Conservation (phyloP, 2,329 filamentous ascomycete species). For the Trichoderma sp. region DNA sequence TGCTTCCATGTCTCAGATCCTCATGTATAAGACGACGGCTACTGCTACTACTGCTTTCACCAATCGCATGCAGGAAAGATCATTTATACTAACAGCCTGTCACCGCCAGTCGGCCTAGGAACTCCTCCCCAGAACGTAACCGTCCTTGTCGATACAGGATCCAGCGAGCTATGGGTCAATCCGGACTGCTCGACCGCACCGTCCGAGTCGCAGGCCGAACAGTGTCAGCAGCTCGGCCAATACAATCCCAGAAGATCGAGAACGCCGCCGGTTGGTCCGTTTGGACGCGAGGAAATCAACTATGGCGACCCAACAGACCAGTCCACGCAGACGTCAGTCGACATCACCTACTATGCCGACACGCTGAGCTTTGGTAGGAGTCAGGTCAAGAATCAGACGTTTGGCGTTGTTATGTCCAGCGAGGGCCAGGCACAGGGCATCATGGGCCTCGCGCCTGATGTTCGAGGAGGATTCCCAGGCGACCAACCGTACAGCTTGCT, state of each 20-base stretch:
- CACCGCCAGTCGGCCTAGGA: slow-evolving; percentile 44
- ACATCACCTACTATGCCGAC: slow-evolving; percentile 49
- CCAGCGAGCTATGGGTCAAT: slow-evolving; percentile 58
- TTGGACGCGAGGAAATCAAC: slow-evolving; percentile 40
- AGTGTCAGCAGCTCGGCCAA: slow-evolving; percentile 45
- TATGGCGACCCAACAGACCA: slow-evolving; percentile 43
- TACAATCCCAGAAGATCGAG: slow-evolving; percentile 47
- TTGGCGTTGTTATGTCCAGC: slow-evolving; percentile 49
- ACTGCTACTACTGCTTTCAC: not conserved
- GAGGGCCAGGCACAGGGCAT: slow-evolving; percentile 54
- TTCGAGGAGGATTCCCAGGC: slow-evolving; percentile 40
- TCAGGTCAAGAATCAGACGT: slow-evolving; percentile 48
- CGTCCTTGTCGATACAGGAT: slow-evolving; percentile 54
- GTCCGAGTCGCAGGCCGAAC: slow-evolving; percentile 34
- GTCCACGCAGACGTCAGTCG: slow-evolving; percentile 40
- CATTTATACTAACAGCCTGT: not conserved
- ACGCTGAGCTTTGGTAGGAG: slow-evolving; percentile 47
- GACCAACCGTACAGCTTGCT: slow-evolving; percentile 53
- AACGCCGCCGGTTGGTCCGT: slow-evolving; percentile 41
- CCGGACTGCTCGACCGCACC: slow-evolving; percentile 48
- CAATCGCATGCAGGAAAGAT: not conserved
- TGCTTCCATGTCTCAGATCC: not conserved
- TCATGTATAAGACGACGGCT: not conserved
- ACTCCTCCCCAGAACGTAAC: slow-evolving; percentile 45
- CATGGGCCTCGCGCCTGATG: slow-evolving; percentile 50